Evolutionary conservation across 2,329 filamentous ascomycete species (phyloP), one percentile per base, ranked within the genome.

Genomic region (Bipolaris zeicola): DNA sequence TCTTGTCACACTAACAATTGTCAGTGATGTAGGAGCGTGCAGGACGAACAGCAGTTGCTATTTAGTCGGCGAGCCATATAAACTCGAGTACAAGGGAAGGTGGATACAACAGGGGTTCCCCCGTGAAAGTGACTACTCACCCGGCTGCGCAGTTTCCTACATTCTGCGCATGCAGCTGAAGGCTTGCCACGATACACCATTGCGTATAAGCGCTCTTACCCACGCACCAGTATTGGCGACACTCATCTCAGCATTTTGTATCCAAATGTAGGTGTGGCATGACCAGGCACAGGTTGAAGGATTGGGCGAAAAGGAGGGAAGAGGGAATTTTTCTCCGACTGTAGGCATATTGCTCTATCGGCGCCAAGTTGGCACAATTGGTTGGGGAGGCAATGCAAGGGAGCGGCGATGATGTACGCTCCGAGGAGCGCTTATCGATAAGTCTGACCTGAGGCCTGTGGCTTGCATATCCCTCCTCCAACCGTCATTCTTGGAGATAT

Each of bases 151-250:
- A 66, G 63, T 57, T 69, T 68, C 42, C 70, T 63, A 52, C 69
- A 73, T 62, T 70, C 67, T 43, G 60, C 66, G 53, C 69, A 71
- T 34, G 63, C 65, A 41, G 62, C 50, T 45, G 62, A 67, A 45
- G 65, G 65, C 56, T 63, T 66, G 53, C 65, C 65, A 37, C 66
- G 60, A 55, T 69, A 68, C 37, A 68, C 67, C 67, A 69, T 69
- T n/a, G 36, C 47, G 14, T 53, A 24, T 11, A 39, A 34, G 14
- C 18, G 13, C 13, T 18, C 28, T 20, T 31, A 10, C 24, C 36
- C 46, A 47, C 8, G 45, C 33, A 37, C 24, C 14, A n/a, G 50
- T 52, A 6, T 46, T n/a, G 42, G 22, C 20, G 6, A 14, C 20
- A 5, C 33, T 47, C 50, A 47, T 45, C 48, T 52, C 36, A 52